Evolutionary conservation across 1,139 yeast species (phyloP).

Genomic region (Zygosaccharomyces sapae): DNA sequence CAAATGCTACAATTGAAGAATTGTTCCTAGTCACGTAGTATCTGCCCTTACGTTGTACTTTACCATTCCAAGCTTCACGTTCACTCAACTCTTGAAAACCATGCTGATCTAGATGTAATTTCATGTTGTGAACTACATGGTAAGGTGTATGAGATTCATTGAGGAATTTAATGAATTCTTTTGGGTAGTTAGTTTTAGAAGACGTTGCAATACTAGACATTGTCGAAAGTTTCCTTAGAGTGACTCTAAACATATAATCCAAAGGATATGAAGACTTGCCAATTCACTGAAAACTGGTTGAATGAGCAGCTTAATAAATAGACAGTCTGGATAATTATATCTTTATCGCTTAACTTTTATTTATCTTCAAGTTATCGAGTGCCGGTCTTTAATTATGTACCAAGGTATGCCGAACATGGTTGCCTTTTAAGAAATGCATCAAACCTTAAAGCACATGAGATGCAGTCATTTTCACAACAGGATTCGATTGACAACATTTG

Average conservation of each 20-base stretch:
- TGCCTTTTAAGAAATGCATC: background rate
- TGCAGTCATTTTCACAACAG: too few relatives aligned
- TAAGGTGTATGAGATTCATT: constrained; percentile 91
- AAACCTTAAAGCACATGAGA: too few relatives aligned
- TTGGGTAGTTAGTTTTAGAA: constrained; percentile 25
- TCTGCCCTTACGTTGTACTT: constrained; percentile 53
- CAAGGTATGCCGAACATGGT: background rate
- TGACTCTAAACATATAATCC: constrained; percentile 27
- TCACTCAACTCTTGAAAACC: constrained; percentile 76
- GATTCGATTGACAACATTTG: background rate
- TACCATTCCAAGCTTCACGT: constrained; percentile 66
- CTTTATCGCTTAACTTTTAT: background rate
- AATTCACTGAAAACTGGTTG: background rate
- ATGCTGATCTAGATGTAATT: constrained; percentile 47
- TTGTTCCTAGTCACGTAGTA: constrained; percentile 83
- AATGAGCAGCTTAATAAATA: background rate
- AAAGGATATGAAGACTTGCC: background rate
- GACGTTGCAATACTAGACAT: constrained; percentile 10
- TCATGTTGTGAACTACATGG: constrained; percentile 76
- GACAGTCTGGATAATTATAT: background rate
- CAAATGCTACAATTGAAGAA: constrained; percentile 83
- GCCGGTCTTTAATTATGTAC: background rate
- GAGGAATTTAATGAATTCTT: constrained; percentile 68
- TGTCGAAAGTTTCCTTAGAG: constrained; percentile 25
- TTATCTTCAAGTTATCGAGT: background rate